Percentiles rank a stretch among this genome's conserved stretches.
These are phyloP conservation scores for Gyromitra esculenta DNA, from an alignment of 2,329 filamentous ascomycete genomes.

Conservation along the genomic window DNA sequence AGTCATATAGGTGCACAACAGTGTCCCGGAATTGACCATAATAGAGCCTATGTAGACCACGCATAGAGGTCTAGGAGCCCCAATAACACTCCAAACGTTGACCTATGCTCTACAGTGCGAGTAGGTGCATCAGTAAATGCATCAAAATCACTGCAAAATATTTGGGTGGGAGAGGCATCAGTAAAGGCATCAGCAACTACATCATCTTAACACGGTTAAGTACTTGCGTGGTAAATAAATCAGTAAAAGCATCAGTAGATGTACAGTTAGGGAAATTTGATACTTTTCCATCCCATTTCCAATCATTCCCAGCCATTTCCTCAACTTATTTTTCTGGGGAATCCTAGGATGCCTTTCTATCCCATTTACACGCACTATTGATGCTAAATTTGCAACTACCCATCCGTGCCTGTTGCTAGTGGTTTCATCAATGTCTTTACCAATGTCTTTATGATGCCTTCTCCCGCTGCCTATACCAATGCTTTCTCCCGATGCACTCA, in stretches of 20 bases:
- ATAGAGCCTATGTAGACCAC: too few relatives aligned
- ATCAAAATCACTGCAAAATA: neutral
- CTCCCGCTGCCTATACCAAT: neutral
- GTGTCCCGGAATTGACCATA: too few relatives aligned
- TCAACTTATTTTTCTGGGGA: too few relatives aligned
- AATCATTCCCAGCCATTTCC: too few relatives aligned
- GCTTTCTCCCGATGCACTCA: neutral
- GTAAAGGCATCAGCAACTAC: too few relatives aligned
- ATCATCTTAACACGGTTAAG: neutral
- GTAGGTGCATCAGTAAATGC: neutral
- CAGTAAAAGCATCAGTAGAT: neutral
- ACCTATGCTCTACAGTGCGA: neutral
- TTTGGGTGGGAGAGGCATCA: too few relatives aligned
- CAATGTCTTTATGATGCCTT: neutral
- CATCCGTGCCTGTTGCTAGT: neutral
- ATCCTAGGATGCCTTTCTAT: neutral
- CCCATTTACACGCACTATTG: neutral
- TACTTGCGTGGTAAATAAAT: neutral
- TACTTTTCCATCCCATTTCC: neutral
- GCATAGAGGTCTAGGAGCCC: too few relatives aligned
- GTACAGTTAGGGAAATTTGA: neutral
- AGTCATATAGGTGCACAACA: too few relatives aligned
- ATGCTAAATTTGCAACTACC: neutral
- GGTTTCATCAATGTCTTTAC: neutral
- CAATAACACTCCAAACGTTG: too few relatives aligned